These are phyloP conservation scores for Hanseniaspora meyeri DNA, from an alignment of 805 yeast genomes.

Conservation along the genomic window DNA sequence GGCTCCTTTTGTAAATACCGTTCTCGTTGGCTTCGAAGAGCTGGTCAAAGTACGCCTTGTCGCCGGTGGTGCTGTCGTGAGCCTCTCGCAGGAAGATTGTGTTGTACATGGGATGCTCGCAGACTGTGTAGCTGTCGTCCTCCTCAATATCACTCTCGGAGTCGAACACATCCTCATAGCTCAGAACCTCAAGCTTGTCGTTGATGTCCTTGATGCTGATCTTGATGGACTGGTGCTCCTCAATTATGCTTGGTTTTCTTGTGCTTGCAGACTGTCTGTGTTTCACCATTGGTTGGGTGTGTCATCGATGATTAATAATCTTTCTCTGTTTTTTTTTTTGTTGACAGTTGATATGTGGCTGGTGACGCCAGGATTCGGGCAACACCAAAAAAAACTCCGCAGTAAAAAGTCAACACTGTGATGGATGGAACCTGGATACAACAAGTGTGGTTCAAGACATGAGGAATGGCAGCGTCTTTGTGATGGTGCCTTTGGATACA, in stretches of 20 bases:
- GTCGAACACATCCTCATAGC: background rate
- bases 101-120: background rate
- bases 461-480: too few species aligned
- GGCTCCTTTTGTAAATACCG: background rate
- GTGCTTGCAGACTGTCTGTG: background rate
- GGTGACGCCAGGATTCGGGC: background rate
- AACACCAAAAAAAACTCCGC: too few species aligned
- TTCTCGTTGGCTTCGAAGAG: background rate
- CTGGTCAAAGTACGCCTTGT: background rate
- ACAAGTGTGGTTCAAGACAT: too few species aligned
- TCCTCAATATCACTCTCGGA: slow-evolving; percentile 3
- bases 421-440: too few species aligned
- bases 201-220: background rate
- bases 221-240: slow-evolving; percentile 7
- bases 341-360: background rate
- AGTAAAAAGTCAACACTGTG: too few species aligned
- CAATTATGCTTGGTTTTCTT: slow-evolving; percentile 5
- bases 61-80: background rate
- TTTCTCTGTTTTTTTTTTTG: background rate
- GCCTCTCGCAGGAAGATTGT: background rate
- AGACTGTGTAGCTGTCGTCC: background rate
- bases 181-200: background rate
- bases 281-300: background rate
- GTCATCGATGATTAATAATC: background rate
- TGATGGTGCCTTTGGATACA: too few species aligned